phyloP scores from a whole-genome alignment of 306 rosid species.

The Trichosanthes cucumerina region DNA sequence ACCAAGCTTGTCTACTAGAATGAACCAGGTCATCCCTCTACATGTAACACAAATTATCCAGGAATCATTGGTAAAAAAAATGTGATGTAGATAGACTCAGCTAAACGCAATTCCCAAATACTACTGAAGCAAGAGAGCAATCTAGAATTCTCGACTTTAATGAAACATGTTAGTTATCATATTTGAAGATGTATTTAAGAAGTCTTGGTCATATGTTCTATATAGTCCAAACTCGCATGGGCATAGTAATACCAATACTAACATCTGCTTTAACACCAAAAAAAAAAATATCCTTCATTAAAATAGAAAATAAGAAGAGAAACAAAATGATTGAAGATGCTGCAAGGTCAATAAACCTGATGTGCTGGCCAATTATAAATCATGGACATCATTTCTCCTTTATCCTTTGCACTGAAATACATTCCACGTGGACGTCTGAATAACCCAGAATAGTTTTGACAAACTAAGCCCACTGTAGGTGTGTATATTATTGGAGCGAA shows the following conservation, averaged over 20 bases:
- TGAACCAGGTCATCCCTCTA: not conserved
- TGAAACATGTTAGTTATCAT: not conserved
- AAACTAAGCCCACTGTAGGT: slow-evolving; percentile 92
- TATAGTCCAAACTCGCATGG: not conserved
- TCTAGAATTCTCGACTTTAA: no score
- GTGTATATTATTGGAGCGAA: slow-evolving; percentile 96
- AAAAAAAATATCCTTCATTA: not conserved
- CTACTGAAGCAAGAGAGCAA: not conserved
- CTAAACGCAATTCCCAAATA: not conserved
- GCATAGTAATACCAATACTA: not conserved
- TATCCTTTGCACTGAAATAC: slow-evolving; percentile 98
- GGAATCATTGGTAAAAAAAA: not conserved
- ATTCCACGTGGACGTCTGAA: slow-evolving; percentile 98
- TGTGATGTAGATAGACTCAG: not conserved
- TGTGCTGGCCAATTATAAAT: slow-evolving; percentile 93
- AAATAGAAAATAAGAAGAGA: not conserved
- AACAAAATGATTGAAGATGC: not conserved
- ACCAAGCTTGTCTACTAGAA: not conserved
- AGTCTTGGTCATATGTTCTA: not conserved
- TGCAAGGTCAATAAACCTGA: slow-evolving; percentile 31
- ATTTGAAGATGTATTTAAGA: not conserved
- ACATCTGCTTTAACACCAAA: not conserved
- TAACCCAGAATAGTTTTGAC: slow-evolving; percentile 94
- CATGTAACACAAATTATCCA: not conserved
- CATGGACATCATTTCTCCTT: slow-evolving; percentile 99